Base-by-base conservation (phyloP, 371 early-diverging fungal genomes). In the Quaeritorhiza haematococci region DNA sequence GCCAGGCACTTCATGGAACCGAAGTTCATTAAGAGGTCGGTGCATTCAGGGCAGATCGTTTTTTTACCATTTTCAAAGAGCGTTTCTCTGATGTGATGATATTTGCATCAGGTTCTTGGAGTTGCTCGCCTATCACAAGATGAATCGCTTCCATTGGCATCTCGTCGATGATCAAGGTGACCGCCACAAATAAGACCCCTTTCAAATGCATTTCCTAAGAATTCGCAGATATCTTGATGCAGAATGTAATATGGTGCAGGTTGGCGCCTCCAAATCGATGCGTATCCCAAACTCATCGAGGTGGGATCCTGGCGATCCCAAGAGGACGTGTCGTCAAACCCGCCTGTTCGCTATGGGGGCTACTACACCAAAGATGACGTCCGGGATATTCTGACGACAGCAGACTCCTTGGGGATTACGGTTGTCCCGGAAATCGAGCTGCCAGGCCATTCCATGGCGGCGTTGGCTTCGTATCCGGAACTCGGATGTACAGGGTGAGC, bases 101-200 rank as follows among this genome's bases (percentile, higher is more conserved):
- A 38, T 38, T 38, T n/a, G 10, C 38, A 38, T n/a, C 21, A 28
- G 51, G 10, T 29, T 54, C 19, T 10, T 54, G 47, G 26, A 54
- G 10, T 4, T 33, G 15, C 28, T 54, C n/a, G 30, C 54, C 6
- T 54, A 54, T 38, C 54, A 54, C 54, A 54, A 54, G 35, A 46
- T 54, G 17, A 54, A 54, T 24, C 42, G 30, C 4, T 54, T 54
- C 43, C 54, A 54, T 38, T 54, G 54, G 54, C 54, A 54, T 54
- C 35, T 54, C 19, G 41, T 43, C 15, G 54, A 54, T 38, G 54
- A 54, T 38, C 43, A 54, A 43, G 54, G n/a, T n/a, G n/a, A n/a
- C n/a, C n/a, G n/a, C n/a, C n/a, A n/a, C n/a, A n/a, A n/a, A n/a
- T n/a, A n/a, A n/a, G n/a, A n/a, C n/a, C n/a, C n/a, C n/a, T n/a